A percentile compares a stretch with the other conserved stretches of the same genome.
These are phyloP conservation scores for Gymnopilus junonius DNA, from an alignment of 768 basidiomycete species.

Conservation along the genomic window DNA sequence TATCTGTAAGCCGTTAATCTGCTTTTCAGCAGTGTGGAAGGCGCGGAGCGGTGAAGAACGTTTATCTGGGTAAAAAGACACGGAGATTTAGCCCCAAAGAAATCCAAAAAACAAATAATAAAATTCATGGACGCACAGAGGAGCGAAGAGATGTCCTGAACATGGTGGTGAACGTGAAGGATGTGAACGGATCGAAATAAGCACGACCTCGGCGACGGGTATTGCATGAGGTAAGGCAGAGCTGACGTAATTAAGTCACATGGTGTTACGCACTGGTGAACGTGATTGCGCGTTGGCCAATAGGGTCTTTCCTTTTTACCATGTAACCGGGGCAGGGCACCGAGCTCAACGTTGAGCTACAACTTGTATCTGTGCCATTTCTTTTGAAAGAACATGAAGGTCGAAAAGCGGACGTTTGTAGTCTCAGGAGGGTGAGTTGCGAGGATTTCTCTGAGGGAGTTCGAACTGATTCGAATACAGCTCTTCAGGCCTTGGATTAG, in stretches of 20 bases:
- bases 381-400: slow-evolving; percentile 41
- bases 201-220: slow-evolving; percentile 8
- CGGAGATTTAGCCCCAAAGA: background rate
- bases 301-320: slow-evolving; percentile 16
- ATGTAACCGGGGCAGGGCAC: slow-evolving; percentile 7
- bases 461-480: slow-evolving; percentile 29
- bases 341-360: slow-evolving; percentile 1
- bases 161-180: slow-evolving; percentile 32
- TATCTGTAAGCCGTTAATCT: slow-evolving; percentile 44
- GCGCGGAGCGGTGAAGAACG: slow-evolving; percentile 33
- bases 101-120: background rate
- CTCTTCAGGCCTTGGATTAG: slow-evolving; percentile 61
- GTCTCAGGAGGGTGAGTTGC: slow-evolving; percentile 57
- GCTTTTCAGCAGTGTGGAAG: slow-evolving; percentile 29
- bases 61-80: slow-evolving; percentile 28
- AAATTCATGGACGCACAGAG: slow-evolving; percentile 34
- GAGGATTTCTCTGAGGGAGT: background rate
- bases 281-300: slow-evolving; percentile 23
- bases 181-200: slow-evolving; percentile 12
- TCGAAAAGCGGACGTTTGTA: slow-evolving; percentile 56
- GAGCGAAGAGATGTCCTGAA: slow-evolving; percentile 49
- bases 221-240: background rate
- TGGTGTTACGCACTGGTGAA: slow-evolving; percentile 9
- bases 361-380: background rate
- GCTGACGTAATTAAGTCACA: slow-evolving; percentile 24